Base-by-base conservation (phyloP, 2,329 filamentous ascomycete species). In the Calcarisporium arbuscula region DNA sequence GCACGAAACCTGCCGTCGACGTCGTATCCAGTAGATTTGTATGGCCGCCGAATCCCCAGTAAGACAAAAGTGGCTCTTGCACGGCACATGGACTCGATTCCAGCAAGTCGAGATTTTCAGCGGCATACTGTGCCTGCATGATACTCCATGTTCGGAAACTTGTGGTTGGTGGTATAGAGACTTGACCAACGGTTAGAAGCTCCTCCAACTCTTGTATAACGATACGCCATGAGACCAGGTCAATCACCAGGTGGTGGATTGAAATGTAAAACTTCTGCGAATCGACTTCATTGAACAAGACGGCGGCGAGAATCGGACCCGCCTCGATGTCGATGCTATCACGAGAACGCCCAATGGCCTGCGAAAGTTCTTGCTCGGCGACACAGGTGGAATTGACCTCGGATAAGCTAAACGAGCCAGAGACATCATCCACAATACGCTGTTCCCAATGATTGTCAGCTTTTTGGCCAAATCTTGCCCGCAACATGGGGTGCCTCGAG, bases 1-100 rank as follows among this genome's bases (percentile, higher is more conserved):
- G 35, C 15, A 9, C 19, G 26, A 42, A 42, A 10, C 22, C 19
- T 6, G n/a, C 20, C 3, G 10, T 30, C 8, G 16, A 12, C n/a
- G 18, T 31, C n/a, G 15, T 23, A 4, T 29, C 28, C 6, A 16
- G n/a, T 10, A 32, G 8, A 11, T 31, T 31, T 6, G 32, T 11
- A 6, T 14, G 9, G 6, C 22, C 10, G 14, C 14, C 22, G 12
- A 36, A 18, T 18, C 34, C 34, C 34, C 34, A 36, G 11, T 27
- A 36, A 12, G 21, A n/a, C 8, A 28, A 9, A 15, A 19, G 28
- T 4, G 25, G 23, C 6, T 18, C 18, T 8, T 28, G 12, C 6
- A 11, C 5, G 4, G 14, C 10, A 10, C 14, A 34, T 2, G 19
- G 14, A 16, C 11, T 5, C 5, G 30, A 25, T n/a, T n/a, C n/a